Conservation (phyloP, 371 early-diverging fungal species). For the Blakeslea trispora region DNA sequence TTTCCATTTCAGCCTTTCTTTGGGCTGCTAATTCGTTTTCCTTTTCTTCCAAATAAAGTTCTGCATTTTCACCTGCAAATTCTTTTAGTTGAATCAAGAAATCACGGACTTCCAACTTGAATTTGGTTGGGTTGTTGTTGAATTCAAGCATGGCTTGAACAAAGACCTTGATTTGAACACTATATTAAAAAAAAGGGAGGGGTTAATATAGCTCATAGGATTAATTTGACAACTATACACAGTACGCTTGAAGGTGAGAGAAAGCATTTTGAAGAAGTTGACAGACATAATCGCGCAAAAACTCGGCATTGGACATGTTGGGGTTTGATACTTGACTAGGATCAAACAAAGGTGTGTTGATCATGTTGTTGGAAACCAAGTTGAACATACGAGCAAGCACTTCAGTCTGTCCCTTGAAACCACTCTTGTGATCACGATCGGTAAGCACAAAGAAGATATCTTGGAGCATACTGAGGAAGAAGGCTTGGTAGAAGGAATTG, state of each 20-base stretch:
- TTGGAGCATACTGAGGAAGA: conserved; percentile 86
- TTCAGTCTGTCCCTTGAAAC: conserved; percentile 92
- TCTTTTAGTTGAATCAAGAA: conserved; percentile 97
- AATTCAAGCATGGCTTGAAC: conserved; percentile 85
- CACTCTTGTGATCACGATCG: conserved; percentile 96
- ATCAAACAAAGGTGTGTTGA: conserved; percentile 83
- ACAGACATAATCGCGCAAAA: conserved; percentile 80
- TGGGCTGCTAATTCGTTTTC: conserved; percentile 85
- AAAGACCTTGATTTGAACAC: conserved; percentile 85
- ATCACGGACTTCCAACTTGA: conserved; percentile 94
- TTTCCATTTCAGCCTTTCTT: conserved; percentile 78
- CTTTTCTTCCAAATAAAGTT: conserved; percentile 89
- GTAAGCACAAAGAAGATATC: conserved; percentile 97
- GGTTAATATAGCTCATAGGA: background rate
- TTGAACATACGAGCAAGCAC: conserved; percentile 89
- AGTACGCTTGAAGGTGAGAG: conserved; percentile 84
- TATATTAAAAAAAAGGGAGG: conserved; percentile 22
- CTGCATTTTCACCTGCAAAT: conserved; percentile 90
- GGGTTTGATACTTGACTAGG: conserved; percentile 71
- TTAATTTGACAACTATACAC: too few species aligned
- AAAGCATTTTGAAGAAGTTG: conserved; percentile 86
- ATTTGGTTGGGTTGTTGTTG: conserved; percentile 74
- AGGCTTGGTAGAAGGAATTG: conserved; percentile 88
- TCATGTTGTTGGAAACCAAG: conserved; percentile 78
- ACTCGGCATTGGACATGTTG: conserved; percentile 75